These are phyloP conservation scores for Geotrichum phurueaensis DNA, from an alignment of 1,139 yeast species.

Conservation along the genomic window DNA sequence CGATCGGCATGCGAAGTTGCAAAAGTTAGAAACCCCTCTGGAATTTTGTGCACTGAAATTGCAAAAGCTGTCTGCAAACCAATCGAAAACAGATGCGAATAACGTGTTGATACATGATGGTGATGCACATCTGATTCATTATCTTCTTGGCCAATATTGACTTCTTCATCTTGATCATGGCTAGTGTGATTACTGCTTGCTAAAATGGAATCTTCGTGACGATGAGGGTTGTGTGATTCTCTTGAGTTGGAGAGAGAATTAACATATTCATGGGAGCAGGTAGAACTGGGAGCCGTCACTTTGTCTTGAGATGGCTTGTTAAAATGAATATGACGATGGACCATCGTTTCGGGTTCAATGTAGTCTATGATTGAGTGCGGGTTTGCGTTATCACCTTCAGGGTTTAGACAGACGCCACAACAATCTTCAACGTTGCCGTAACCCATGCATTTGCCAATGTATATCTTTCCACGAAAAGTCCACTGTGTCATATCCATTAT, in stretches of 20 bases:
- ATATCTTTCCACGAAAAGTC: conserved; percentile 30
- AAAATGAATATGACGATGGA: conserved; percentile 14
- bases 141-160: conserved; percentile 1
- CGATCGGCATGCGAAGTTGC: conserved; percentile 73
- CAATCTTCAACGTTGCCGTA: conserved; percentile 44
- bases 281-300: background rate
- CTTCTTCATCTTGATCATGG: conserved; percentile 7
- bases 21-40: conserved; percentile 89
- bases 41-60: conserved; percentile 80
- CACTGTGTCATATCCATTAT: conserved; percentile 28
- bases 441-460: conserved; percentile 50
- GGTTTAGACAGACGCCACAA: conserved; percentile 7
- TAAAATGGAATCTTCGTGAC: background rate
- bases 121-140: conserved; percentile 48
- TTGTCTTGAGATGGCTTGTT: background rate
- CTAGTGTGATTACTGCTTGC: background rate
- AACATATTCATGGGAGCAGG: background rate
- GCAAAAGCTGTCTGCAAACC: conserved; percentile 90
- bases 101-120: conserved; percentile 73
- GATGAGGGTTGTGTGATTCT: background rate
- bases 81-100: conserved; percentile 70
- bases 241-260: background rate
- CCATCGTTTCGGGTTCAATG: conserved; percentile 15
- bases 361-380: conserved; percentile 14
- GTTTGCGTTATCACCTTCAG: conserved; percentile 23